Evolutionary conservation across 2,329 filamentous ascomycete genomes (phyloP).

Genomic region (Aspergillus novoparasiticus): DNA sequence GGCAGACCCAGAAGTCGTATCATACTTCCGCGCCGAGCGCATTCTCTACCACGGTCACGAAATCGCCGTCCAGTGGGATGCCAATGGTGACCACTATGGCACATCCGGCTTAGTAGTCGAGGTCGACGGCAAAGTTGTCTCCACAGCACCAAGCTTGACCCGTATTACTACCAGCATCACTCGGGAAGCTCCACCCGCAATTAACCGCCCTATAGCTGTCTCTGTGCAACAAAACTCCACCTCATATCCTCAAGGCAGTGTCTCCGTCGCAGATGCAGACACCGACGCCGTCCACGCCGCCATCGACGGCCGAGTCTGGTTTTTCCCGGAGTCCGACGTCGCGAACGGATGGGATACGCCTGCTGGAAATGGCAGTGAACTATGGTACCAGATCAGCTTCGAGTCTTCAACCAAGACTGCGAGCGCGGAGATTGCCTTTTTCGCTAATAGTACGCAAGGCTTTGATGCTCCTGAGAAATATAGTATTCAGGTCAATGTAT

Average conservation of each 20-base stretch:
- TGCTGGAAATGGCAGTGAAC: slow-evolving; percentile 18
- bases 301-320: slow-evolving; percentile 24
- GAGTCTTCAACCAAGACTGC: background rate
- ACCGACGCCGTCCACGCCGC: slow-evolving; percentile 16
- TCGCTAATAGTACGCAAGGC: slow-evolving; percentile 14
- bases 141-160: slow-evolving; percentile 8
- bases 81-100: slow-evolving; percentile 16
- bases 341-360: slow-evolving; percentile 26
- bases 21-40: slow-evolving; percentile 46
- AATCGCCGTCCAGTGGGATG: slow-evolving; percentile 47
- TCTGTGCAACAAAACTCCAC: slow-evolving; percentile 19
- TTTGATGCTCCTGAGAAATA: slow-evolving; percentile 19
- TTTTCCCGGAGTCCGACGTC: slow-evolving; percentile 19
- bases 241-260: slow-evolving; percentile 17
- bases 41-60: slow-evolving; percentile 47
- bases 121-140: slow-evolving; percentile 19
- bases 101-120: slow-evolving; percentile 15
- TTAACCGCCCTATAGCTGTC: slow-evolving; percentile 16
- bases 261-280: slow-evolving; percentile 17
- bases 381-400: slow-evolving; percentile 24
- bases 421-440: slow-evolving; percentile 23
- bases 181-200: slow-evolving; percentile 3
- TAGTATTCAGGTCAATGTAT: slow-evolving; percentile 11
- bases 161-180: slow-evolving; percentile 15
- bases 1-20: slow-evolving; percentile 31